Percentiles rank a stretch among this genome's conserved stretches.
phyloP scores from a whole-genome alignment of 164 flowering plant genomes.

The Vitis riparia region DNA sequence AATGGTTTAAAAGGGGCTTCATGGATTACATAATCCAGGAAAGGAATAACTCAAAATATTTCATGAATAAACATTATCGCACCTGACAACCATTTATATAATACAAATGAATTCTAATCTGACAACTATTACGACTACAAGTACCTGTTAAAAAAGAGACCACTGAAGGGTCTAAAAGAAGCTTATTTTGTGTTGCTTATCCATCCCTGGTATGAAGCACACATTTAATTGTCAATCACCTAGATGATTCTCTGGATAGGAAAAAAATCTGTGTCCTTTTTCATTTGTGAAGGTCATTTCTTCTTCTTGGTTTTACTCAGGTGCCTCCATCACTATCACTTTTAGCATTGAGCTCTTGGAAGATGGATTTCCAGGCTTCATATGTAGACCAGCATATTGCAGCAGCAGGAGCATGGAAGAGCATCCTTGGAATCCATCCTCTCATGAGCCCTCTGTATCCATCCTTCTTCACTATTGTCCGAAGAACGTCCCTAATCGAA shows the following conservation, averaged over 20 bases:
- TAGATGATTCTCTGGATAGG: background rate
- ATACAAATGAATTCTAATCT: no score
- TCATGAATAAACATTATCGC: no score
- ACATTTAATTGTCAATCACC: background rate
- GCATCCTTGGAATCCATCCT: slow-evolving; percentile 94
- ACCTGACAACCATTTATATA: no score
- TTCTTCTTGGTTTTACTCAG: slow-evolving; percentile 8
- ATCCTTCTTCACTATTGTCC: slow-evolving; percentile 62
- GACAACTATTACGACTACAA: no score
- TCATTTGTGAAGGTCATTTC: background rate
- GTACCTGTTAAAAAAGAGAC: no score
- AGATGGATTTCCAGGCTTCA: slow-evolving; percentile 76
- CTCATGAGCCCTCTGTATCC: slow-evolving; percentile 79
- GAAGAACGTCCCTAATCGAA: slow-evolving; percentile 61
- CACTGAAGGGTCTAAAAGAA: background rate
- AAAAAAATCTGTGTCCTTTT: background rate
- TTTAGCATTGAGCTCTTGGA: slow-evolving; percentile 48
- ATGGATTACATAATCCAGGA: no score
- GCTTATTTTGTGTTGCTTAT: slow-evolving; percentile 1
- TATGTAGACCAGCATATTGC: slow-evolving; percentile 97
- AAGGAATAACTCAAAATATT: no score
- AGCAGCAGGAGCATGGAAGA: slow-evolving; percentile 97
- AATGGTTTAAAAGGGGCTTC: no score
- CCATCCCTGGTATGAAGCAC: slow-evolving; percentile 5
- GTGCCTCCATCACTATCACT: slow-evolving; percentile 13